Evolutionary conservation across 768 basidiomycete species (phyloP).

Genomic region (Boletus sp.): DNA sequence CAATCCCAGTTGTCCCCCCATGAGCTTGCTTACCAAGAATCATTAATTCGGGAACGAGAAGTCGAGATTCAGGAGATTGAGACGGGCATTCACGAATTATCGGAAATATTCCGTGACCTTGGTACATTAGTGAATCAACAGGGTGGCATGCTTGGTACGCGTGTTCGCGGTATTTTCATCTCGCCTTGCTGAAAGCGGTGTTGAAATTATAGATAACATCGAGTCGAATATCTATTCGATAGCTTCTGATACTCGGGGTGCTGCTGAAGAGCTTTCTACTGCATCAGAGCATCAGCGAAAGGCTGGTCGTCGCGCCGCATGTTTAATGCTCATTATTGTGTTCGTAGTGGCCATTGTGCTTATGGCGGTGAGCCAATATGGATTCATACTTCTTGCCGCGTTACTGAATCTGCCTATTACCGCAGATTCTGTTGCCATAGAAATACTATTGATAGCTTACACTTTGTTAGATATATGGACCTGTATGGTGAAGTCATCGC

Average conservation of each 20-base stretch:
- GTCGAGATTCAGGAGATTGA: conserved; percentile 95
- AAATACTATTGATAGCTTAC: neutral
- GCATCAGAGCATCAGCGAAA: conserved; percentile 94
- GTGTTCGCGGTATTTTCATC: neutral
- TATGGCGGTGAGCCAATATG: conserved; percentile 69
- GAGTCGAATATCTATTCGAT: conserved; percentile 91
- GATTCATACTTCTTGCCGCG: neutral
- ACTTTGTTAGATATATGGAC: neutral
- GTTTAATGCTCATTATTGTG: conserved; percentile 83
- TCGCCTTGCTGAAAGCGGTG: neutral
- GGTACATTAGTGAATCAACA: conserved; percentile 95
- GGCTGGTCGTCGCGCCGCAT: conserved; percentile 87
- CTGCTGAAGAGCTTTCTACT: conserved; percentile 81
- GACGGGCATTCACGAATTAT: conserved; percentile 91
- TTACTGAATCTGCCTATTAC: neutral
- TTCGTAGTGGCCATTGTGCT: conserved; percentile 88
- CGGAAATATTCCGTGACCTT: conserved; percentile 95
- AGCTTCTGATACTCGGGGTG: conserved; percentile 75
- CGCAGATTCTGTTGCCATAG: conserved; percentile 28
- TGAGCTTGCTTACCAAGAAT: conserved; percentile 95
- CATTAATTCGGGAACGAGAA: conserved; percentile 79
- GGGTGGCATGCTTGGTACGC: conserved; percentile 88
- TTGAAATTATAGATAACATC: conserved; percentile 72
- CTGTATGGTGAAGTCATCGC: conserved; percentile 6
- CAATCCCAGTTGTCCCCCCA: conserved; percentile 80